Percentiles rank a stretch among this genome's conserved stretches.
Evolutionary conservation across 495 filamentous ascomycete genomes (phyloP).

Genomic region (Hyphodiscus hymeniophilus): DNA sequence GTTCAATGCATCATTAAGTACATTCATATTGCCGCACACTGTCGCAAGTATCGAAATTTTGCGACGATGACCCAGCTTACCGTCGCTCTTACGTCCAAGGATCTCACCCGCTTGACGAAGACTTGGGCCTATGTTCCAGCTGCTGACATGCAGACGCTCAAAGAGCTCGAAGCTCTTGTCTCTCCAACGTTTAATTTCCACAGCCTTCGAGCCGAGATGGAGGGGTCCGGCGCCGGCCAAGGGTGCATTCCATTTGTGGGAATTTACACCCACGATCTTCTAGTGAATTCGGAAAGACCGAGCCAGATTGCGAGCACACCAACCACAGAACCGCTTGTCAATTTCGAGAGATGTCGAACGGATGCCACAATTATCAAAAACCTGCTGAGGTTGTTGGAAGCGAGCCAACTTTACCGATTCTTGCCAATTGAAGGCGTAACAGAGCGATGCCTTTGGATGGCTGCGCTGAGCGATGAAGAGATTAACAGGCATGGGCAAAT

Average conservation of each 20-base stretch:
- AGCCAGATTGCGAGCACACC: constrained; percentile 56
- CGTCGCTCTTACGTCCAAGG: constrained; percentile 78
- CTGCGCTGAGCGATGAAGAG: constrained; percentile 76
- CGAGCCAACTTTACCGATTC: constrained; percentile 83
- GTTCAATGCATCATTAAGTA: constrained; percentile 79
- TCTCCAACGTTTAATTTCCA: constrained; percentile 88
- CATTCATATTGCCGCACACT: constrained; percentile 85
- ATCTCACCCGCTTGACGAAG: constrained; percentile 62
- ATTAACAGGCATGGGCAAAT: constrained; percentile 40
- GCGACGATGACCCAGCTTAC: constrained; percentile 94
- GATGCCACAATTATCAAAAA: constrained; percentile 91
- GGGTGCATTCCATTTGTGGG: constrained; percentile 97
- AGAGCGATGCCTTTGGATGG: constrained; percentile 92
- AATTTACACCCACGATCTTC: constrained; percentile 91
- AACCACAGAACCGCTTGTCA: constrained; percentile 69
- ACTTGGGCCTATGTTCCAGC: constrained; percentile 78
- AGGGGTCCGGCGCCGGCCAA: constrained; percentile 56
- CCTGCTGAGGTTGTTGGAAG: constrained; percentile 79
- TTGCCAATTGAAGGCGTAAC: constrained; percentile 78
- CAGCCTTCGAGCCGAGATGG: constrained; percentile 86
- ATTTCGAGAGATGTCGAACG: constrained; percentile 90
- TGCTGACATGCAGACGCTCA: constrained; percentile 61
- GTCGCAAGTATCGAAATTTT: constrained; percentile 81
- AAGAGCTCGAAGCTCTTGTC: constrained; percentile 74
- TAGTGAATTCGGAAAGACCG: constrained; percentile 89